A percentile compares a stretch with the other conserved stretches of the same genome.
Evolutionary conservation across 208 protist species (phyloP).

Genomic region (Jaenimonas drosophilae): DNA sequence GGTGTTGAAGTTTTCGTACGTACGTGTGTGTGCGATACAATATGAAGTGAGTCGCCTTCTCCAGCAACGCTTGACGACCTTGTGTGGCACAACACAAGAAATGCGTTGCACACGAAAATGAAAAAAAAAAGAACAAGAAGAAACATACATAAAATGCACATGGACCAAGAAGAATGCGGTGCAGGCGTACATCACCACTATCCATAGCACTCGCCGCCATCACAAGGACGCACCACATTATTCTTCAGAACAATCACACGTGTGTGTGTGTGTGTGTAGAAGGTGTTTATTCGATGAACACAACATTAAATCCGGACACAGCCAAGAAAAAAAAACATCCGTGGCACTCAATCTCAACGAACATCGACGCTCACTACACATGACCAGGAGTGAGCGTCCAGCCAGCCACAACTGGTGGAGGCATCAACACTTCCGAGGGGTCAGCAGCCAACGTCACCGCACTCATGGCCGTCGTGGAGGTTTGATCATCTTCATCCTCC

Average conservation of each 20-base stretch:
- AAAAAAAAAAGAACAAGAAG: conserved; percentile 9
- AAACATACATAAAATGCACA: conserved; percentile 2
- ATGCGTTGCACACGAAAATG: conserved; percentile 1
- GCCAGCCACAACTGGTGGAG: no score
- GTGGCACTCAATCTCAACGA: neutral
- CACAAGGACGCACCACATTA: no score
- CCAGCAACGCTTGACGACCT: neutral
- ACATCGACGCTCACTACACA: no score
- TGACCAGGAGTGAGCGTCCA: no score
- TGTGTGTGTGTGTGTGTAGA: conserved; percentile 1
- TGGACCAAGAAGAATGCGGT: neutral
- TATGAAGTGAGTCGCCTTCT: neutral
- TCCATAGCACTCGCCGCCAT: no score
- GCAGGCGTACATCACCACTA: no score
- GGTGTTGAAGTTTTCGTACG: no score
- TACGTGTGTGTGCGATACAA: neutral
- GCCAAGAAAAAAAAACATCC: neutral
- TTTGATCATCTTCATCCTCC: conserved; percentile 6
- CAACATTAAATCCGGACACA: neutral
- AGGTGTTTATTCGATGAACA: neutral
- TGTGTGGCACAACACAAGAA: conserved; percentile 1
- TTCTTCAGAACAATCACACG: neutral
- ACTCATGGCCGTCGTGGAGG: no score
- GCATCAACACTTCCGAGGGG: no score
- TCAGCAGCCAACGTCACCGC: no score